phyloP scores from a whole-genome alignment of 1,284 basidiomycete species.

The Pyrrhoderma noxium region DNA sequence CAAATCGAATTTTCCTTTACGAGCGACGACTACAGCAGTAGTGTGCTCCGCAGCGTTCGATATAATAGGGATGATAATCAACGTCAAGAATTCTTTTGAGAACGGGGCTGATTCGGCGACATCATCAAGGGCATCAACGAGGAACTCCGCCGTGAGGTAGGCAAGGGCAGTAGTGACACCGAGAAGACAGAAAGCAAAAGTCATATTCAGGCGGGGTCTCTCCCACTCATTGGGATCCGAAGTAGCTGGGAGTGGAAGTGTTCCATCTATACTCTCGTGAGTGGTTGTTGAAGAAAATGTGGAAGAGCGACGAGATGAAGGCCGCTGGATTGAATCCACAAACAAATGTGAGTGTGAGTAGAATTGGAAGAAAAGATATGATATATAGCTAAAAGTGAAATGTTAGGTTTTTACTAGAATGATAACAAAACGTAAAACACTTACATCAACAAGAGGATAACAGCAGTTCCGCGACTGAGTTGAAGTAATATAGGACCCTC shows the following conservation, averaged over 20 bases:
- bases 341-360: conserved; percentile 58
- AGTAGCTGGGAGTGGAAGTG: conserved; percentile 16
- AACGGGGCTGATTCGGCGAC: conserved; percentile 38
- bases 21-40: conserved; percentile 58
- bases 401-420: conserved; percentile 4
- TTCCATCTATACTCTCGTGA: conserved; percentile 18
- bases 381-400: conserved; percentile 31
- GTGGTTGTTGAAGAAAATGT: conserved; percentile 28
- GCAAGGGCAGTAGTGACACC: conserved; percentile 36
- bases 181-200: conserved; percentile 34
- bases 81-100: conserved; percentile 53
- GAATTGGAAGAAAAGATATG: conserved; percentile 46
- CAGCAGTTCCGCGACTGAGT: conserved; percentile 39
- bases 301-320: conserved; percentile 21
- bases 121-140: conserved; percentile 46
- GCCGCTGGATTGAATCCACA: conserved; percentile 33
- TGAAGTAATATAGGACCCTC: conserved; percentile 34
- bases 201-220: conserved; percentile 39
- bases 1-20: conserved; percentile 48
- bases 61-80: conserved; percentile 62
- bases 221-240: conserved; percentile 33
- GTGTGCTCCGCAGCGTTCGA: conserved; percentile 63
- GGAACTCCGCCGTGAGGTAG: conserved; percentile 54
- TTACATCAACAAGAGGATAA: conserved; percentile 53
- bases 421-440: conserved; percentile 23